phyloP scores from a whole-genome alignment of 768 basidiomycete genomes.

The Tylopilus balloui region DNA sequence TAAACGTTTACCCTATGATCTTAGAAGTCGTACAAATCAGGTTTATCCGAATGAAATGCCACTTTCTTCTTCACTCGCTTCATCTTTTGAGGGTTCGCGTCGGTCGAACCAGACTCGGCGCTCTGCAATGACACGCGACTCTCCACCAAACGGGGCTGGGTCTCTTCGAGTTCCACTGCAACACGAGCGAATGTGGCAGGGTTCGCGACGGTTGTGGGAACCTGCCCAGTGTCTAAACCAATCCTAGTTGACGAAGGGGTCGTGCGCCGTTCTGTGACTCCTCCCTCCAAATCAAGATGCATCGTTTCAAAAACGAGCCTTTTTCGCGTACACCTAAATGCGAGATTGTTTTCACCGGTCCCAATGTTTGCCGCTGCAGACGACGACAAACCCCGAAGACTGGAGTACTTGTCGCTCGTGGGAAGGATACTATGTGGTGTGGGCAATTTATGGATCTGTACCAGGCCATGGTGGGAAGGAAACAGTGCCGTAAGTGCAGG shows the following conservation, averaged over 20 bases:
- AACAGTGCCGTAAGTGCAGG: conserved; percentile 71
- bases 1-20: not conserved
- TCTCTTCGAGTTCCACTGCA: conserved; percentile 42
- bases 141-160: not conserved
- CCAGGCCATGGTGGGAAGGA: conserved; percentile 81
- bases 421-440: conserved; percentile 67
- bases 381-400: conserved; percentile 72
- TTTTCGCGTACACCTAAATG: conserved; percentile 88
- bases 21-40: conserved; percentile 75
- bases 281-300: conserved; percentile 84
- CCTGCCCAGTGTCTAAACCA: conserved; percentile 13
- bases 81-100: conserved; percentile 16
- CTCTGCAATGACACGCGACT: conserved; percentile 11
- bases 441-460: conserved; percentile 75
- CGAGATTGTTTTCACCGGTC: conserved; percentile 93
- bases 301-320: conserved; percentile 87
- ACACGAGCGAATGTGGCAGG: conserved; percentile 35
- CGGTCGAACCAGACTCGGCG: conserved; percentile 1
- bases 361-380: conserved; percentile 48
- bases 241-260: conserved; percentile 37
- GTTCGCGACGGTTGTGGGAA: conserved; percentile 18
- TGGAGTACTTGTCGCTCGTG: conserved; percentile 78
- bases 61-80: conserved; percentile 64
- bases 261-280: conserved; percentile 71
- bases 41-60: conserved; percentile 60